Evolutionary conservation across 2,329 filamentous ascomycete genomes (phyloP).

Genomic region (Xenoacremonium recifei): DNA sequence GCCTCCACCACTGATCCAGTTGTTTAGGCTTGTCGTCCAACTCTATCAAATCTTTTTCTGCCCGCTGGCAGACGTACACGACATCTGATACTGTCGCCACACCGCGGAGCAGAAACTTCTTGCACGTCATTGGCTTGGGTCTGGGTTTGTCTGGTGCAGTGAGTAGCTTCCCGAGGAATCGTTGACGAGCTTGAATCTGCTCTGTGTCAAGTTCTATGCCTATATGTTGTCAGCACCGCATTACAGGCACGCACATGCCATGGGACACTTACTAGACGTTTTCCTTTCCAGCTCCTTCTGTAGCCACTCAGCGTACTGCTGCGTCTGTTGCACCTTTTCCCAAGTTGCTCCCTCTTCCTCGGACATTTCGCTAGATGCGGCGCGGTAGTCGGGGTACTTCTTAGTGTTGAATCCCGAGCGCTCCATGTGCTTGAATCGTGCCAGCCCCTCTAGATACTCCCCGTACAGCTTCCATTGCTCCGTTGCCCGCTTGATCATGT

Average conservation of each 20-base stretch:
- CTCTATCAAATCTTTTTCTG: constrained; percentile 41
- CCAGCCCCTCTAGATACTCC: constrained; percentile 35
- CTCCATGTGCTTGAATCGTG: constrained; percentile 36
- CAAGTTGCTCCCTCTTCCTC: constrained; percentile 30
- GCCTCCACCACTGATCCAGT: constrained; percentile 56
- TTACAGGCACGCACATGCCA: neutral
- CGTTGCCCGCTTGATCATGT: constrained; percentile 28
- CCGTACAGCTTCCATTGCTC: constrained; percentile 32
- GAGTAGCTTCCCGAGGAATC: constrained; percentile 38
- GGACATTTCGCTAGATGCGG: constrained; percentile 36
- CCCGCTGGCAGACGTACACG: constrained; percentile 49
- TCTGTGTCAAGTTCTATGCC: constrained; percentile 30
- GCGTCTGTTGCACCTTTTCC: constrained; percentile 31
- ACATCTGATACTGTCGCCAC: constrained; percentile 46
- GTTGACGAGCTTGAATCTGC: constrained; percentile 32
- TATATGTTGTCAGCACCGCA: constrained; percentile 22
- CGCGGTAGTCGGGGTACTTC: constrained; percentile 37
- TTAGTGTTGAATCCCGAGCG: constrained; percentile 37
- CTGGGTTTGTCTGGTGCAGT: constrained; percentile 38
- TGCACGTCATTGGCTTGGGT: constrained; percentile 38
- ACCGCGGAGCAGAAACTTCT: constrained; percentile 51
- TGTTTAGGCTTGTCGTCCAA: constrained; percentile 31
- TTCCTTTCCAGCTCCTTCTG: constrained; percentile 33
- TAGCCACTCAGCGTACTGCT: constrained; percentile 31
- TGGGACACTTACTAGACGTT: constrained; percentile 33